Conservation (phyloP, 306 rosid species). For the Prosopis cineraria region DNA sequence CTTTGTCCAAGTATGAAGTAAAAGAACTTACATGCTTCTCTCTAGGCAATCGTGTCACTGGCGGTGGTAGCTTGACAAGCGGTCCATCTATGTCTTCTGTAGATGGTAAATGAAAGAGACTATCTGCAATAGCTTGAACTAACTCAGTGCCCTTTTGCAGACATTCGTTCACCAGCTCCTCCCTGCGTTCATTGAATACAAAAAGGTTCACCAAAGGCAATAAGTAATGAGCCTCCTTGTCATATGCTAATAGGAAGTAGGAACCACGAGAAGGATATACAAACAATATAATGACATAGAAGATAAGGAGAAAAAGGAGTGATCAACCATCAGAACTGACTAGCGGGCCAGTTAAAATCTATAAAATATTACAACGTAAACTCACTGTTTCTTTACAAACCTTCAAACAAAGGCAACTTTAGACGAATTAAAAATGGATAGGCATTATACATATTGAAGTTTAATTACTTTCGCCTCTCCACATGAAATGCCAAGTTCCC, state of each 20-base stretch:
- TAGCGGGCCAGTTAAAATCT: not conserved
- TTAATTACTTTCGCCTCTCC: not conserved
- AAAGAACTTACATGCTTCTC: conserved; percentile 70
- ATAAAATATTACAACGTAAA: not conserved
- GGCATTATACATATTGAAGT: not conserved
- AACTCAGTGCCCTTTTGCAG: conserved; percentile 71
- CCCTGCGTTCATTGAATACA: conserved; percentile 41
- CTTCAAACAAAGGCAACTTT: not conserved
- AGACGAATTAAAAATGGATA: not conserved
- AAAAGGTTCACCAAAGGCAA: not conserved
- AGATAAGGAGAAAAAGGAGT: not conserved
- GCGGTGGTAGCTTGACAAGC: conserved; percentile 72
- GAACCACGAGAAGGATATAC: not conserved
- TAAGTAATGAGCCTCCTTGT: not conserved
- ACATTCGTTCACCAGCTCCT: conserved; percentile 58
- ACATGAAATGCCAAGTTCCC: not conserved
- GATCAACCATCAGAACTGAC: not conserved
- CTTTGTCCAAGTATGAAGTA: not conserved
- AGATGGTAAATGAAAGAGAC: conserved; percentile 69
- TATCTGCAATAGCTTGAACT: conserved; percentile 77
- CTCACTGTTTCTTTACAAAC: not conserved
- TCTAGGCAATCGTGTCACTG: conserved; percentile 74
- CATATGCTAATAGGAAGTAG: too few species aligned
- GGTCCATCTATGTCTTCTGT: conserved; percentile 82
- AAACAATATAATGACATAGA: not conserved